Base-by-base conservation (phyloP, 768 basidiomycete species). In the Boletus patriciae region DNA sequence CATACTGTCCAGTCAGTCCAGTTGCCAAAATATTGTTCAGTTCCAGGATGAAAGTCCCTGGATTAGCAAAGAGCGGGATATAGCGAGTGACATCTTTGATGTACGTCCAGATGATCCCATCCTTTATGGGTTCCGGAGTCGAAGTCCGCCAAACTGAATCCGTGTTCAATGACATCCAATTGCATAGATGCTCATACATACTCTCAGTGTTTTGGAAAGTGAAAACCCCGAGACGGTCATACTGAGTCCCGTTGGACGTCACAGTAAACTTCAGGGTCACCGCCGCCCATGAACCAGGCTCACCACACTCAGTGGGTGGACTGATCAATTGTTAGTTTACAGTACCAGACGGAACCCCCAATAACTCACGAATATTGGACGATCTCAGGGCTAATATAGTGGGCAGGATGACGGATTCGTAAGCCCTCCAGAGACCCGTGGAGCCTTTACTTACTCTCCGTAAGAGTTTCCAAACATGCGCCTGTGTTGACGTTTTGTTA, bases 171-270 rank as follows among this genome's bases (percentile, higher is more conserved):
- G 5, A 34, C 4, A 41, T 16, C 18, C 11, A 31, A 45, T 42
- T 9, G 41, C 29, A 46, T 36, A 45, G 29, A 44, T 11, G n/a
- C 13, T 25, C 23, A 3, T 33, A 66, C 83, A 58, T 63, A 88
- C 86, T 88, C 69, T 91, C 90, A 8, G 88, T 87, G 63, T 89
- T 85, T 33, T 88, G 83, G 66, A 90, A 86, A 6, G 86, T 87
- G 62, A 92, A 87, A 16, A 84, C 80, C 2, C 81, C 87, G 7
- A 90, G 76, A 15, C 88, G 81, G 65, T 89, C 88, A 56, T 81
- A 90, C 66, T 90, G 88, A 8, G 86, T 87, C 44, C 90, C 90
- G 52, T 89, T 91, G 53, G 83, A 85, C 3, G 87, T 86, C 19
- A 86, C 87, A 0, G 90, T 90, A 62, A 90, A 84, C 67, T 90